These are phyloP conservation scores for Irineochytrium annulatum DNA, from an alignment of 192 early-diverging fungal species.

Conservation along the genomic window DNA sequence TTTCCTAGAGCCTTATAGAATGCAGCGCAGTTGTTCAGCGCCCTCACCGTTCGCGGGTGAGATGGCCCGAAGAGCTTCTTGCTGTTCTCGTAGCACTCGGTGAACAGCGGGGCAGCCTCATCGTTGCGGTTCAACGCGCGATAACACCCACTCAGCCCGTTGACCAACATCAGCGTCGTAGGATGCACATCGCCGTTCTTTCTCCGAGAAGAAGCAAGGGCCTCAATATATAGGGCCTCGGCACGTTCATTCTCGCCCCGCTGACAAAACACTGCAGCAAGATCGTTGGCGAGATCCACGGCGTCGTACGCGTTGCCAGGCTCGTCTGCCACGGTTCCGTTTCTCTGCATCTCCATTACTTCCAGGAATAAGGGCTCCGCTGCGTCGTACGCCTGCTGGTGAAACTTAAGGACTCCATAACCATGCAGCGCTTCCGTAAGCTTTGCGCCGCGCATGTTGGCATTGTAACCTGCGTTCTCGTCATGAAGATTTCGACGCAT, in stretches of 20 bases:
- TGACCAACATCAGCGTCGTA: background rate
- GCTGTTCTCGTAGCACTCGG: background rate
- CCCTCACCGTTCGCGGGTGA: background rate
- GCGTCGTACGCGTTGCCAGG: too few species aligned
- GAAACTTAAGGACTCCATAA: background rate
- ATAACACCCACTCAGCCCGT: background rate
- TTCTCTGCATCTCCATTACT: background rate
- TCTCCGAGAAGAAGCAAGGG: background rate
- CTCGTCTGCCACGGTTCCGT: too few species aligned
- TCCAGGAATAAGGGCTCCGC: background rate
- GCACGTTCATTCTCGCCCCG: too few species aligned
- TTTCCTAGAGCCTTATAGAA: background rate
- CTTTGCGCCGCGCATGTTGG: background rate
- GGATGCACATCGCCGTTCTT: background rate
- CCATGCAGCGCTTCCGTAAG: background rate
- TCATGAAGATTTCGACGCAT: background rate
- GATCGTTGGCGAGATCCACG: too few species aligned
- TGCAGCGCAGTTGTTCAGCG: background rate
- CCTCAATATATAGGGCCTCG: background rate
- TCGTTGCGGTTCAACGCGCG: background rate
- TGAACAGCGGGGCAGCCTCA: background rate
- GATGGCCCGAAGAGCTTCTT: background rate
- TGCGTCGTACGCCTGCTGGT: background rate
- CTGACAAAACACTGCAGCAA: too few species aligned
- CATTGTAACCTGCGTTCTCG: background rate